Evolutionary conservation across 2,329 filamentous ascomycete species (phyloP), one percentile per base, ranked within the genome.

Genomic region (Xylariaceae sp.): DNA sequence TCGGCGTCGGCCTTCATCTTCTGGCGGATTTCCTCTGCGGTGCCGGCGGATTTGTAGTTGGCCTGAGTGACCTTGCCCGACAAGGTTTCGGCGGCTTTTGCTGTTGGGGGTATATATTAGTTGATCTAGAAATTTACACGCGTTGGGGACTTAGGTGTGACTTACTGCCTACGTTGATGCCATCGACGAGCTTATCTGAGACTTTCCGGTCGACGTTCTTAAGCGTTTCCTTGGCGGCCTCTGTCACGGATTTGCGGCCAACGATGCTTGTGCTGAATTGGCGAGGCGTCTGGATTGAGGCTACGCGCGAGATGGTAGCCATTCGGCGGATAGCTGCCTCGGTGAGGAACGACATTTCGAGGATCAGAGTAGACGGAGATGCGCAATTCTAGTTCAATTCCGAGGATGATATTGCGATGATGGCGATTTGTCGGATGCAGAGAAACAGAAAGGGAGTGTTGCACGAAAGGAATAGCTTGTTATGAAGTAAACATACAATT

Each of bases 191-290:
- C 66, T 83, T 85, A 66, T 83, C 78, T 55, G 79, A 78, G 40
- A 86, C 80, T 47, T 72, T 75, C 29, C 80, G 75, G 71, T 86
- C 81, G 5, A 84, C 80, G 5, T 70, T 72, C 70, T 85, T 83
- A 53, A 81, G 68, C 3, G 76, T 76, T 57, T 86, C 81, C 70
- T 85, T 86, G 62, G 80, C 77, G 0, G 74, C 61, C 53, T 85
- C 80, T 48, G 77, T 71, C 2, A 76, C 71, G 9, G 74, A 72
- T 71, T 82, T 83, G 44, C 72, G 73, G 8, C 69, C 60, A 1
- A 68, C 67, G 9, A 74, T 58, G 47, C 72, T 74, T 12, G 77
- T 78, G 55, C 74, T 77, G 70, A 85, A 84, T 36, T 74, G 67
- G 49, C 80, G 74, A 10, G 76, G 72, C 26, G 72, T 67, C 39